Conservation (phyloP, 805 yeast species). For the Cephaloascus fragrans region DNA sequence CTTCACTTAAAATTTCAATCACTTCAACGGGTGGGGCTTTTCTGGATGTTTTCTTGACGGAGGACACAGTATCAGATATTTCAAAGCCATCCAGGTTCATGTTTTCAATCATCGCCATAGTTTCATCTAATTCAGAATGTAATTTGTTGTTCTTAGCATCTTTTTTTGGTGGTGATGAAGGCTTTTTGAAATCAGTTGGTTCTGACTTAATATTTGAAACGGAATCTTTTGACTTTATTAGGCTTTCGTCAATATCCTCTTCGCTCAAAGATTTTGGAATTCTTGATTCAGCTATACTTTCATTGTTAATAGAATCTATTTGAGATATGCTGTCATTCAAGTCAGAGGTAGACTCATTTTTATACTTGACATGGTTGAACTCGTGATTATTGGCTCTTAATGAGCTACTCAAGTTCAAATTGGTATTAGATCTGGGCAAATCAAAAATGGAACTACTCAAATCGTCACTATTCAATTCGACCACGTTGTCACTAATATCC, state of each 20-base stretch:
- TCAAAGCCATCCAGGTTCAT: slow-evolving; percentile 14
- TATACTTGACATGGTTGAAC: neutral
- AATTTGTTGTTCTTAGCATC: slow-evolving; percentile 20
- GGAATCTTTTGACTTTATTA: neutral
- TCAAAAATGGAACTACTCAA: neutral
- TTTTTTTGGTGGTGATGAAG: too few relatives aligned
- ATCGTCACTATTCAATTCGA: slow-evolving; percentile 5
- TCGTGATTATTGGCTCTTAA: neutral
- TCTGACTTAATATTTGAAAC: neutral
- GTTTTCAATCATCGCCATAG: slow-evolving; percentile 28
- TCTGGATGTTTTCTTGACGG: neutral
- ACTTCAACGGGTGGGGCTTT: neutral
- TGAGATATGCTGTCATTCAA: neutral
- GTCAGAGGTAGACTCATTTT: neutral
- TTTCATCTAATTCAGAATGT: slow-evolving; percentile 22
- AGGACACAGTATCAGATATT: neutral
- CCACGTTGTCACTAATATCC: slow-evolving; percentile 38
- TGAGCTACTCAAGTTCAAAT: neutral
- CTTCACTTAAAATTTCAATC: neutral
- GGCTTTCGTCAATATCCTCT: neutral
- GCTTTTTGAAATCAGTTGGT: too few relatives aligned
- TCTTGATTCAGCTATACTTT: neutral
- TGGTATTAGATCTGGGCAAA: neutral
- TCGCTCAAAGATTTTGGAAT: neutral
- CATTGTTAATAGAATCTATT: neutral